These are phyloP conservation scores for Capronia epimyces DNA, from an alignment of 2,329 filamentous ascomycete species.

Conservation along the genomic window DNA sequence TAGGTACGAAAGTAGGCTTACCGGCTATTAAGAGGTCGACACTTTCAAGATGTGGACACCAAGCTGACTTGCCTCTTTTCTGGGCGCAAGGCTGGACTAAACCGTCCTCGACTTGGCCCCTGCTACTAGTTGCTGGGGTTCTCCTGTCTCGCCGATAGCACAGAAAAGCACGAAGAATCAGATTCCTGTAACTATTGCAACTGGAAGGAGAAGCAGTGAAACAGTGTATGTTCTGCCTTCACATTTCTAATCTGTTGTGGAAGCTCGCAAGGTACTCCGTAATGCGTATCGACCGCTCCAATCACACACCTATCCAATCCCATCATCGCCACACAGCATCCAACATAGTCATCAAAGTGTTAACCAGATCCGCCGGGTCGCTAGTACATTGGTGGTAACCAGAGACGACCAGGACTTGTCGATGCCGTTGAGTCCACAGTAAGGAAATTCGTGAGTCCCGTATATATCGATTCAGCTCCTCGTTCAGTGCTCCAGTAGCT, in stretches of 20 bases:
- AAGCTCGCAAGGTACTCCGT: too few species aligned
- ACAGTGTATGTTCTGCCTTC: too few species aligned
- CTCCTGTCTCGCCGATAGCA: too few species aligned
- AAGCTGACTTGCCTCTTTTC: background rate
- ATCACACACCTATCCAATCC: background rate
- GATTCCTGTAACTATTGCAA: too few species aligned
- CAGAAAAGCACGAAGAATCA: too few species aligned
- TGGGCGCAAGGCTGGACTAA: constrained; percentile 4
- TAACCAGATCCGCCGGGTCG: constrained; percentile 5
- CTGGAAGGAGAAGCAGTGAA: too few species aligned
- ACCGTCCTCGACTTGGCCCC: background rate
- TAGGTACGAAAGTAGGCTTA: too few species aligned
- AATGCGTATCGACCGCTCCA: too few species aligned
- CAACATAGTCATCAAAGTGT: background rate
- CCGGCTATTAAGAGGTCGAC: too few species aligned
- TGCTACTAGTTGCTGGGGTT: too few species aligned
- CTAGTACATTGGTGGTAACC: constrained; percentile 7
- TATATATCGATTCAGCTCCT: background rate
- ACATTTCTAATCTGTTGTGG: too few species aligned
- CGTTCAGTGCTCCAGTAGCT: background rate
- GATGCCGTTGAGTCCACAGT: background rate
- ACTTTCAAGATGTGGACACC: background rate
- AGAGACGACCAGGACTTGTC: background rate
- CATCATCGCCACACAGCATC: background rate
- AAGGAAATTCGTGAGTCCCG: constrained; percentile 21